phyloP scores from a whole-genome alignment of 768 basidiomycete genomes.

The Amanita molliuscula region DNA sequence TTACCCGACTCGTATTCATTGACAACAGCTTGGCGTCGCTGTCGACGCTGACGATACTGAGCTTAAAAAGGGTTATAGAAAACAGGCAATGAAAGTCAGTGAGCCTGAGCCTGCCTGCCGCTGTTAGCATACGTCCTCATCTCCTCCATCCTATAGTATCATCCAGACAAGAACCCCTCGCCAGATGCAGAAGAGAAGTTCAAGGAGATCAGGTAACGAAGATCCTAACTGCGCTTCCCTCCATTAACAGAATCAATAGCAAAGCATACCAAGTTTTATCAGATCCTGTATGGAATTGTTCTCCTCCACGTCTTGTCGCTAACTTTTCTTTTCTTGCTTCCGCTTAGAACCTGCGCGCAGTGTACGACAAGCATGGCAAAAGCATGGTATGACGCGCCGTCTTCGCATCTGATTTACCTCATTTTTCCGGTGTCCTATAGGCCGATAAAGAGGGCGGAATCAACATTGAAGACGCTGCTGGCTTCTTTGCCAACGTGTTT shows the following conservation, averaged over 20 bases:
- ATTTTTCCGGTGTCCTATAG: conserved; percentile 19
- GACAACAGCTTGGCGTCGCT: conserved; percentile 52
- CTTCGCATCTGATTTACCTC: not conserved
- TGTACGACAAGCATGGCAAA: conserved; percentile 95
- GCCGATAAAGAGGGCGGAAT: conserved; percentile 69
- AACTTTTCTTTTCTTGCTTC: not conserved
- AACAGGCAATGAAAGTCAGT: conserved; percentile 84
- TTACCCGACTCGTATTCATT: not conserved
- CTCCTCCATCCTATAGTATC: conserved; percentile 43
- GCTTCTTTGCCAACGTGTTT: conserved; percentile 93
- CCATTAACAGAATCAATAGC: conserved; percentile 51
- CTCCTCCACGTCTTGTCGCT: conserved; percentile 1
- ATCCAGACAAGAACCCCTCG: conserved; percentile 91
- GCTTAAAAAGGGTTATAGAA: conserved; percentile 92
- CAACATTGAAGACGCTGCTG: conserved; percentile 85
- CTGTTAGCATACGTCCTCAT: not conserved
- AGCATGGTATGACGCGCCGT: conserved; percentile 47
- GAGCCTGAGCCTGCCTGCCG: not conserved
- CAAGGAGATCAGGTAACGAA: conserved; percentile 78
- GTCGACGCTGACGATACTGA: conserved; percentile 69
- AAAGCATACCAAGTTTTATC: conserved; percentile 94
- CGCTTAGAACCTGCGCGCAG: conserved; percentile 62
- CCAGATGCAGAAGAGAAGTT: conserved; percentile 94
- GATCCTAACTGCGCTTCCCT: not conserved
- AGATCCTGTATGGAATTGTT: conserved; percentile 49